phyloP scores from a whole-genome alignment of 2,329 filamentous ascomycete genomes.

The Phyllosticta paracitricarpa region DNA sequence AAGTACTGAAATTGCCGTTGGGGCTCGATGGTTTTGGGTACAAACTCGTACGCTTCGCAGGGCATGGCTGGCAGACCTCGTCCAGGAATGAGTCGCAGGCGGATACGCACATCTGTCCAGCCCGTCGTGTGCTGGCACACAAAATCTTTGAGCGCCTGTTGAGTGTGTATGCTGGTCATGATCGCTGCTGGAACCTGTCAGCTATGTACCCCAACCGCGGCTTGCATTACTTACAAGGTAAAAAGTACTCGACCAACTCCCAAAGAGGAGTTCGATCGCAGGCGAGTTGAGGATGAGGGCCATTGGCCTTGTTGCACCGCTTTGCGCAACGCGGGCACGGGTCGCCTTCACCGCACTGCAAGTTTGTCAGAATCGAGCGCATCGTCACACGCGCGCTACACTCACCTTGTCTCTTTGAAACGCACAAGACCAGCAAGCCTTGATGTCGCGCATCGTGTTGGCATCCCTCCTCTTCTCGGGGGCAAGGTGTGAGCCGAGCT shows the following conservation, averaged over 20 bases:
- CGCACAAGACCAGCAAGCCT: slow-evolving; percentile 39
- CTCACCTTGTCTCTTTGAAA: slow-evolving; percentile 37
- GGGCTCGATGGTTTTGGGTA: slow-evolving; percentile 31
- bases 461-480: slow-evolving; percentile 30
- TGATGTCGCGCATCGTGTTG: slow-evolving; percentile 36
- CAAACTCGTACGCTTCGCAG: slow-evolving; percentile 38
- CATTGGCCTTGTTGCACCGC: slow-evolving; percentile 27
- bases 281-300: slow-evolving; percentile 31
- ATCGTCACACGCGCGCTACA: not conserved
- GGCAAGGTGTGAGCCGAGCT: slow-evolving; percentile 28
- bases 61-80: slow-evolving; percentile 33
- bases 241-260: slow-evolving; percentile 34
- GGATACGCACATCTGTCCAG: slow-evolving; percentile 29
- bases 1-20: slow-evolving; percentile 33
- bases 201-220: not conserved
- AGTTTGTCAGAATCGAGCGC: slow-evolving; percentile 5
- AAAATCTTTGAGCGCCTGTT: slow-evolving; percentile 27
- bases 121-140: slow-evolving; percentile 28
- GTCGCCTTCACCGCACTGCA: slow-evolving; percentile 29
- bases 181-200: slow-evolving; percentile 10
- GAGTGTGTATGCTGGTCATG: slow-evolving; percentile 9
- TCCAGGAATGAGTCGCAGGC: slow-evolving; percentile 33
- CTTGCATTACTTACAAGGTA: slow-evolving; percentile 25
- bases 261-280: slow-evolving; percentile 38
- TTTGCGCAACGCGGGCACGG: slow-evolving; percentile 31